Base-by-base conservation (phyloP, 2,329 filamentous ascomycete genomes). In the Phyllosticta paracitricarpa region DNA sequence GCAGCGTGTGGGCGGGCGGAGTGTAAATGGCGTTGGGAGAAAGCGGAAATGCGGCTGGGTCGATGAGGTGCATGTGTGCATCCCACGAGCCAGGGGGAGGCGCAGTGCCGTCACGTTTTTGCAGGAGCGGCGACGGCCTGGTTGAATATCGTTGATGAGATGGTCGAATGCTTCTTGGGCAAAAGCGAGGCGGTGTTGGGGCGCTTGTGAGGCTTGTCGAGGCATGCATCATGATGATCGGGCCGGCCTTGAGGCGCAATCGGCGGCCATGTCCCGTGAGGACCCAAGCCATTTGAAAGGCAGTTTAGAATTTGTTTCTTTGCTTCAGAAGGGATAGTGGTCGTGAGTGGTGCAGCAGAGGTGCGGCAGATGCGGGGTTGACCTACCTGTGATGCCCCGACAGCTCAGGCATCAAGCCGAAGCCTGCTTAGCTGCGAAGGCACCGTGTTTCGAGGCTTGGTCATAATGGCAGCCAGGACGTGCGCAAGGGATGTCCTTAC, bases 11-110 rank as follows among this genome's bases (percentile, higher is more conserved):
- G 12, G 76, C 65, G 2, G 69, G 68, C 2, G 84, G 82, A 19
- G 70, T 71, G 71, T 87, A 86, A 63, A 75, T 71, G 35, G 83
- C 82, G 30, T 72, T 67, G 7, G 75, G 63, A 26, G 75, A 72
- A 8, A 84, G 68, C 1, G 81, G 78, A 67, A 81, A 86, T 22
- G 72, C 67, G 7, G 14, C 17, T 0, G 81, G 82, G 58, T 84
- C 81, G 56, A 85, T 76, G 35, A 86, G 78, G 68, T 87, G 84
- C 81, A 86, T 86, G 68, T 86, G 84, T 57, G 79, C 81, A 68
- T 85, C 83, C 83, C 83, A 86, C 61, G 83, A 75, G 14, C 74
- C 73, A 64, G 62, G 3, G 80, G 79, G 60, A 79, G 75, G 40
- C 10, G 30, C 51, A 8, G 14, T 24, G 52, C 10, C 33, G 14